phyloP scores from a whole-genome alignment of 148 eudicot species.

The Nepenthes mirabilis region DNA sequence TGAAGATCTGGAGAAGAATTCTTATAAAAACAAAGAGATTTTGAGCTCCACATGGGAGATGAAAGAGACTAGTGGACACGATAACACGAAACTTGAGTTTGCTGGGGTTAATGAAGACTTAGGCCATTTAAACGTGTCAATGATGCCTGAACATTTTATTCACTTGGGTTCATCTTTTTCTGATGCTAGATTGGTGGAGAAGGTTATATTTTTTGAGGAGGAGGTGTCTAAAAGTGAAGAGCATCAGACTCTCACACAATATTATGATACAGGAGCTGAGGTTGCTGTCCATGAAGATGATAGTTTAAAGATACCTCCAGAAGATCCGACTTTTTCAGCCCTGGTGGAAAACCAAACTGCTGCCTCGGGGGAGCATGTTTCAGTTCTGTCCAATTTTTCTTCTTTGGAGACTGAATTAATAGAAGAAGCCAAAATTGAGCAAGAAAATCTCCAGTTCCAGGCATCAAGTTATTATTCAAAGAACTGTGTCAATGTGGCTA shows the following conservation, averaged over 20 bases:
- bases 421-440: constrained; percentile 11
- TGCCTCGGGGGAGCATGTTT: background rate
- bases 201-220: constrained; percentile 5
- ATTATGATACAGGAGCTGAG: constrained; percentile 8
- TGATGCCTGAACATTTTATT: constrained; percentile 5
- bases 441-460: constrained; percentile 11
- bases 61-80: background rate
- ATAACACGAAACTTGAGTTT: background rate
- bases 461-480: constrained; percentile 11
- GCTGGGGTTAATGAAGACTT: constrained; percentile 1
- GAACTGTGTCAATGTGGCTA: constrained; percentile 10
- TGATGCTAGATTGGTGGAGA: background rate
- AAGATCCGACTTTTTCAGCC: constrained; percentile 7
- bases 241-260: background rate
- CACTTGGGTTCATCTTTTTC: constrained; percentile 4
- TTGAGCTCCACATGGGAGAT: background rate
- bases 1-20: background rate
- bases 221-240: constrained; percentile 9
- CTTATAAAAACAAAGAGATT: background rate
- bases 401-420: constrained; percentile 4
- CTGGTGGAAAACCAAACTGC: background rate
- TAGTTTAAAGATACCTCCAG: constrained; percentile 5
- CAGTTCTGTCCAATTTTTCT: no score
- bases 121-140: constrained; percentile 1
- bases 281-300: constrained; percentile 9